These are phyloP conservation scores for Phytophthora foliorum DNA, from an alignment of 352 stramenopile species.

Conservation along the genomic window DNA sequence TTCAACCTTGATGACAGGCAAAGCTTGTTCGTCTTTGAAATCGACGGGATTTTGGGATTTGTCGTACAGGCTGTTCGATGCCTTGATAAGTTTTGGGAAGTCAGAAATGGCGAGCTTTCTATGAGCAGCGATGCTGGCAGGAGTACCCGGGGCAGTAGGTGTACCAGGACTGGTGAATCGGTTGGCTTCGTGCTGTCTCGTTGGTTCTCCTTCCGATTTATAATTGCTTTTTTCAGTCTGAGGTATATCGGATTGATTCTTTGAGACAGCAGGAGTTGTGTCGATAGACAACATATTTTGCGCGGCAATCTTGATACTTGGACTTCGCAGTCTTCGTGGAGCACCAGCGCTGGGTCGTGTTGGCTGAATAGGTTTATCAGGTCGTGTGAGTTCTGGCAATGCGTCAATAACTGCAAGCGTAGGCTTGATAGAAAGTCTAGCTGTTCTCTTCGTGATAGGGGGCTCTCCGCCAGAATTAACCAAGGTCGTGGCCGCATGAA, in stretches of 20 bases:
- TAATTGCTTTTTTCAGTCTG: slow-evolving; percentile 7
- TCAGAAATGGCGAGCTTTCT: slow-evolving; percentile 51
- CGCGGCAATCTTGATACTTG: slow-evolving; percentile 50
- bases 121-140: neutral
- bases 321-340: slow-evolving; percentile 29
- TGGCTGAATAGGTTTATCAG: slow-evolving; percentile 10
- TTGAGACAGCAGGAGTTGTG: neutral
- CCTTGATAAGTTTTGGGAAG: slow-evolving; percentile 42
- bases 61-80: slow-evolving; percentile 47
- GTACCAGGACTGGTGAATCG: slow-evolving; percentile 1
- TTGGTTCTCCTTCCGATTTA: slow-evolving; percentile 9
- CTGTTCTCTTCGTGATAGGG: slow-evolving; percentile 9
- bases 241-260: slow-evolving; percentile 32
- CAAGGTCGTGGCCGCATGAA: slow-evolving; percentile 2
- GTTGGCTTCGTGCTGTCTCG: slow-evolving; percentile 4
- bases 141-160: neutral
- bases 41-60: slow-evolving; percentile 40
- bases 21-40: slow-evolving; percentile 16
- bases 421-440: neutral
- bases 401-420: neutral
- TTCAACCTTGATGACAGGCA: slow-evolving; percentile 52
- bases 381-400: neutral
- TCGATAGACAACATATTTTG: slow-evolving; percentile 43
- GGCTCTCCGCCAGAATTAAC: slow-evolving; percentile 1
- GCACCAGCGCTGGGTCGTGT: slow-evolving; percentile 12